phyloP scores from a whole-genome alignment of 768 basidiomycete species.

The Macrocybe gigantea region DNA sequence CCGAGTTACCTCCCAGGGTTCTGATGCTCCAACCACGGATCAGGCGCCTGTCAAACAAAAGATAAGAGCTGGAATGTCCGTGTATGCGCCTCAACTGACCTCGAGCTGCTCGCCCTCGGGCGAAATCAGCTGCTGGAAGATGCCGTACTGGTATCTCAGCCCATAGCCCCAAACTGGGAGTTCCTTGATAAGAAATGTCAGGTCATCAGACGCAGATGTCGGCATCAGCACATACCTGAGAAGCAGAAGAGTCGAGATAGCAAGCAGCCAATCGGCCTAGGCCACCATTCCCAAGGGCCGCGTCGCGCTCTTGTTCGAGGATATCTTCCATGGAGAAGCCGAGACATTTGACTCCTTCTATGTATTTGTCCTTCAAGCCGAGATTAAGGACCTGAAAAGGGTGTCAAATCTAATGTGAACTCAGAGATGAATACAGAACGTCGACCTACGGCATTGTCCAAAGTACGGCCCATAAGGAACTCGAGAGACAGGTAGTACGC shows the following conservation, averaged over 20 bases:
- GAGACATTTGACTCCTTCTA: slow-evolving; percentile 60
- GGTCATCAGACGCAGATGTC: slow-evolving; percentile 47
- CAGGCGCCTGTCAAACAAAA: slow-evolving; percentile 50
- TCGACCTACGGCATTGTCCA: slow-evolving; percentile 54
- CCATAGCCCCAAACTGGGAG: slow-evolving; percentile 97
- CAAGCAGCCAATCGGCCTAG: slow-evolving; percentile 95
- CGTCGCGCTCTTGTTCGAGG: slow-evolving; percentile 86
- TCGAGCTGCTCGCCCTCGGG: slow-evolving; percentile 81
- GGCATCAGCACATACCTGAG: slow-evolving; percentile 65
- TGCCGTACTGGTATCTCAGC: slow-evolving; percentile 88
- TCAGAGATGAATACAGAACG: slow-evolving; percentile 41
- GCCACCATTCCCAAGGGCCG: slow-evolving; percentile 92
- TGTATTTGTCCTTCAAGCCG: slow-evolving; percentile 73
- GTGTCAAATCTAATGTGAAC: slow-evolving; percentile 23
- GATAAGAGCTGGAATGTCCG: not conserved
- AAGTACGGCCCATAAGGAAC: slow-evolving; percentile 80
- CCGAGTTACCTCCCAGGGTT: slow-evolving; percentile 68
- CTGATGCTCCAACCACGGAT: slow-evolving; percentile 86
- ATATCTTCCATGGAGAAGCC: slow-evolving; percentile 90
- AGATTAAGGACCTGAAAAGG: slow-evolving; percentile 75
- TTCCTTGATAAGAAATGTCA: slow-evolving; percentile 33
- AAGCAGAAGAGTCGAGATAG: slow-evolving; percentile 91
- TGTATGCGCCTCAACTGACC: slow-evolving; percentile 17
- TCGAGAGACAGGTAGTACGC: slow-evolving; percentile 96
- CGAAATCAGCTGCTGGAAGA: slow-evolving; percentile 91